Evolutionary conservation across 2,329 filamentous ascomycete species (phyloP), one percentile per base, ranked within the genome.

Genomic region (Ascochyta pisi): DNA sequence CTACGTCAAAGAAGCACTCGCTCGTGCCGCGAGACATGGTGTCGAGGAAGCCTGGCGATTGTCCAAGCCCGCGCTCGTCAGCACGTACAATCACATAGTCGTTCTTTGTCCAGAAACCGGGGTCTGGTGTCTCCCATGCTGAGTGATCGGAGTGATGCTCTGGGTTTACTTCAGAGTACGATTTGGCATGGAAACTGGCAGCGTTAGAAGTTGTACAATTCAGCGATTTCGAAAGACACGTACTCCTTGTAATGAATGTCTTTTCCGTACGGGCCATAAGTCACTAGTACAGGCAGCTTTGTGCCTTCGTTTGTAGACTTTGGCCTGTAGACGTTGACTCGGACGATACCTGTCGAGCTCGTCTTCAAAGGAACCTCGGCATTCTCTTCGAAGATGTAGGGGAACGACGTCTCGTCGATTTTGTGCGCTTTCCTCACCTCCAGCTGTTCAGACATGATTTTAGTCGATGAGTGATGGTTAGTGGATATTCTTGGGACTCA

Each of bases 231-330:
- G 5, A 6, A 7, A 35, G 3, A 37, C 40, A 58, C 50, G 48
- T 73, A 80, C 77, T 81, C 77, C 54, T 79, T 76, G 68, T 90
- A 90, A 19, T 80, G 83, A 33, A 90, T 88, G 63, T 91, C 88
- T 63, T 91, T 91, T 41, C 89, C 88, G 60, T 91, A 91, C 0
- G 89, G 89, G 0, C 88, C 88, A 61, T 91, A 91, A 0, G 88
- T 91, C 2, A 89, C 84, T 8, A 91, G 70, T 0, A 89, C 87
- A 0, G 89, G 88, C 22, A 80, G 80, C 58, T 71, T 77, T 9
- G 60, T 47, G 5, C 63, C 58, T 3, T 66, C 55, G 22, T 77
- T 70, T 4, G 68, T 64, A 7, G 59, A 54, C 43, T 80, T 82
- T 1, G 81, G 81, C 2, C 81, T 73, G 60, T 83, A 84, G 2